A percentile compares a stretch with the other conserved stretches of the same genome.
Conservation (phyloP, 2,329 filamentous ascomycete species). For the Juglanconis oblonga region DNA sequence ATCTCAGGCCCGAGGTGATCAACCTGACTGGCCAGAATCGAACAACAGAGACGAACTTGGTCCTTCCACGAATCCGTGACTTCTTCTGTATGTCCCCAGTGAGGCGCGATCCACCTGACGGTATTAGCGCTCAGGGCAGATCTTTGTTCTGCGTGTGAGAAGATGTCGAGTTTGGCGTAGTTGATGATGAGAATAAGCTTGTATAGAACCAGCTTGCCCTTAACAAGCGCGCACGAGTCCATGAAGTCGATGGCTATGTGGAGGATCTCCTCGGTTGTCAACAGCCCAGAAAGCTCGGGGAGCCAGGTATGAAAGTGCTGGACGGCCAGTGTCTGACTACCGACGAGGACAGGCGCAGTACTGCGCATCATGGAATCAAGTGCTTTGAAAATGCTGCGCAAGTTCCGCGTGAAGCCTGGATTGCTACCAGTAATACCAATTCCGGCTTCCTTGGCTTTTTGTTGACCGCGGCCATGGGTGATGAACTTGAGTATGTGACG, state of each 20-base stretch:
- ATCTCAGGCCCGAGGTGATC: constrained; percentile 76
- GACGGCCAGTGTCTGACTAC: constrained; percentile 90
- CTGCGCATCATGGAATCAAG: constrained; percentile 89
- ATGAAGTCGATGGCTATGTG: constrained; percentile 92
- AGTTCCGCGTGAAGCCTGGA: constrained; percentile 73
- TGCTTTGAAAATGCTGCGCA: constrained; percentile 85
- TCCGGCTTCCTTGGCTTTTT: constrained; percentile 82
- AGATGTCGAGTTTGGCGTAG: constrained; percentile 78
- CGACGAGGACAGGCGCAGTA: constrained; percentile 78
- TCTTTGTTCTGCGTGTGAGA: constrained; percentile 73
- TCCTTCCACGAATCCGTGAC: constrained; percentile 86
- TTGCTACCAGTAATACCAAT: constrained; percentile 78
- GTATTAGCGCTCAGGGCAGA: constrained; percentile 76
- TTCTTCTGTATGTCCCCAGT: constrained; percentile 77
- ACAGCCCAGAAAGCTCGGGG: constrained; percentile 77
- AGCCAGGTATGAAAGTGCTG: constrained; percentile 98
- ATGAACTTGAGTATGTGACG: constrained; percentile 93
- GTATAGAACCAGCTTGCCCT: constrained; percentile 87
- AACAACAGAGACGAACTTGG: constrained; percentile 90
- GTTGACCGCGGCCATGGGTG: constrained; percentile 80
- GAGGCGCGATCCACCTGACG: constrained; percentile 84
- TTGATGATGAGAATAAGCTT: constrained; percentile 92
- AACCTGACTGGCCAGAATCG: constrained; percentile 83
- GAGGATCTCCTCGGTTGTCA: constrained; percentile 80
- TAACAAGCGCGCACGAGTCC: constrained; percentile 82